Evolutionary conservation across 345 rosid genomes (phyloP).

Genomic region (Nephelium lappaceum): DNA sequence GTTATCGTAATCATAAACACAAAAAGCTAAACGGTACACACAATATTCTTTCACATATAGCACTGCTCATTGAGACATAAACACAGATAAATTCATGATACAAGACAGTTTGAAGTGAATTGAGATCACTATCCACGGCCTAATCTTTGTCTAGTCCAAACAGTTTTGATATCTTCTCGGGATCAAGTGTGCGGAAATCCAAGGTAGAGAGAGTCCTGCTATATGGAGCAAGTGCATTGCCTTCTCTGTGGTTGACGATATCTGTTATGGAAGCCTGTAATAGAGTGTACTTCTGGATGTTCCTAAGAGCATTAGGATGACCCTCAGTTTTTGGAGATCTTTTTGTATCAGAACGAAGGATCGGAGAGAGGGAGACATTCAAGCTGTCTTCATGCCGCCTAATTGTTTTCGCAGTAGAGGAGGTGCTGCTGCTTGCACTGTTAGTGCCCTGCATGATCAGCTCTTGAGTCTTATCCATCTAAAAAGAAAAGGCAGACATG

Average conservation of each 20-base stretch:
- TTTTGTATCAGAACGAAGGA: conserved; percentile 19
- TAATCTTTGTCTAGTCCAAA: conserved; percentile 35
- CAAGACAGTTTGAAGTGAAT: neutral
- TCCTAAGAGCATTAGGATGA: conserved; percentile 60
- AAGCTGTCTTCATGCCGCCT: conserved; percentile 17
- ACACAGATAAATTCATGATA: neutral
- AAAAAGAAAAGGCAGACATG: neutral
- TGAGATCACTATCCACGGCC: neutral
- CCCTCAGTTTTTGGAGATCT: conserved; percentile 38
- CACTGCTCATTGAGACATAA: neutral
- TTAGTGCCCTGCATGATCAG: conserved; percentile 27
- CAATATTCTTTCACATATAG: neutral
- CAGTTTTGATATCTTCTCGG: conserved; percentile 43
- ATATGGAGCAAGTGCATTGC: conserved; percentile 33
- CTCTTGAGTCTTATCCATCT: conserved; percentile 43
- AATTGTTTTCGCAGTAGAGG: conserved; percentile 18
- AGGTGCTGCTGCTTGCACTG: conserved; percentile 38
- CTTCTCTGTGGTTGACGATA: conserved; percentile 45
- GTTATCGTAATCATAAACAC: too few species aligned
- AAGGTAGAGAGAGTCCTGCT: conserved; percentile 57
- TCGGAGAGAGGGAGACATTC: conserved; percentile 44
- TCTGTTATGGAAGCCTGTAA: conserved; percentile 60
- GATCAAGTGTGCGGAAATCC: conserved; percentile 52
- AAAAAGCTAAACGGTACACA: neutral
- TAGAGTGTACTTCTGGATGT: conserved; percentile 55